Evolutionary conservation across 78 protist species (phyloP), one percentile per base, ranked within the genome.

Genomic region (Diacronema lutheri): DNA sequence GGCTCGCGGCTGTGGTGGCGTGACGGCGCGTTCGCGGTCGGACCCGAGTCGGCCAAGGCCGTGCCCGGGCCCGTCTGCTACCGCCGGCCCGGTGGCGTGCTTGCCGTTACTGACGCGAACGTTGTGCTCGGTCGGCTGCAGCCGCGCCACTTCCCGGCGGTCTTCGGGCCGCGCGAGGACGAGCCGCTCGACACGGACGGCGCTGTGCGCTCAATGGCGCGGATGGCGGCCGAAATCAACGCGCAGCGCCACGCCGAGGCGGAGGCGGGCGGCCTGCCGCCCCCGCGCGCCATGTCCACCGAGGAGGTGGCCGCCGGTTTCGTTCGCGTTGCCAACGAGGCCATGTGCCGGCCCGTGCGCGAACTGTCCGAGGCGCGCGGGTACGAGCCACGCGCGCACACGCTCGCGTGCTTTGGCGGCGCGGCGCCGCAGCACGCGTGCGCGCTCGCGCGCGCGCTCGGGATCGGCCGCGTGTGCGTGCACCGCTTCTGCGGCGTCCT

Each of bases 271-370:
- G 68, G 33, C 38, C 29, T 6, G 29, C 29, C 33, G 33, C 33
- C 83, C 23, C 35, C 83, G 10, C 65, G 84, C 55, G 16, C 21
- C 10, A 90, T 92, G 93, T 41, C 90, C 10, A 89, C 64, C 26
- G 96, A 94, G 72, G 69, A 89, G 62, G 92, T 92, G n/a, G 96
- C 98, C 6, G 77, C 20, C 37, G 97, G 97, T 46, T 96, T 95
- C 89, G 44, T 95, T 56, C 16, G 73, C 16, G 97, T 97, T 6
- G 99, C 99, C 31, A 95, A 96, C 89, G 99, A 93, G 65, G 91
- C 97, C 23, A 97, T 97, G 99, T 89, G 95, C 76, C 73, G 98
- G 13, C 98, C 99, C 12, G 92, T 97, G 40, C 85, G 97, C 66
- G 72, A 84, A 4, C 72, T 96, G 16, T 96, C 98, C 0, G 97